phyloP scores from a whole-genome alignment of 768 basidiomycete species.

The Phlebiopsis flavidoalba region DNA sequence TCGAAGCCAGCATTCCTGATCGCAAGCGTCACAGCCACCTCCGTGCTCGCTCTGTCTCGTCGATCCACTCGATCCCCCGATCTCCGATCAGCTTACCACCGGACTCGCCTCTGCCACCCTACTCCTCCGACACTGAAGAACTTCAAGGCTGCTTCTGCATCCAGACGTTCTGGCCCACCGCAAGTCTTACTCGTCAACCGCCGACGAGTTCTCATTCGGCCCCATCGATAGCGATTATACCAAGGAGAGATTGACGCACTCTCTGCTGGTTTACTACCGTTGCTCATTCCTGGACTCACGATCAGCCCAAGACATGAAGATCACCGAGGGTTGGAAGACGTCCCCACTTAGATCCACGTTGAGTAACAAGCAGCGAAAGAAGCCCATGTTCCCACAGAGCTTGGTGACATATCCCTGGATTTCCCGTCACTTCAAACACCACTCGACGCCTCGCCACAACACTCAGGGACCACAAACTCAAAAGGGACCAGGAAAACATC shows the following conservation, averaged over 20 bases:
- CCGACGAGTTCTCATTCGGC: slow-evolving; percentile 60
- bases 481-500: slow-evolving; percentile 38
- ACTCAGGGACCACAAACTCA: slow-evolving; percentile 18
- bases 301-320: slow-evolving; percentile 52
- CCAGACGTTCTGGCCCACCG: slow-evolving; percentile 41
- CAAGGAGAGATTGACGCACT: slow-evolving; percentile 71
- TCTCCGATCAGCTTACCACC: slow-evolving; percentile 51
- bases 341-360: slow-evolving; percentile 11
- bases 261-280: slow-evolving; percentile 62
- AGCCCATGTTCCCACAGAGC: slow-evolving; percentile 21
- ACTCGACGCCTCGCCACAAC: slow-evolving; percentile 67
- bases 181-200: slow-evolving; percentile 47
- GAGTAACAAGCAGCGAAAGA: background rate
- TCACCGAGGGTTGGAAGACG: slow-evolving; percentile 30
- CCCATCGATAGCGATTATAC: slow-evolving; percentile 44
- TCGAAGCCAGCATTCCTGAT: slow-evolving; percentile 16
- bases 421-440: slow-evolving; percentile 53
- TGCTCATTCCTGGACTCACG: slow-evolving; percentile 62
- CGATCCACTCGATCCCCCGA: slow-evolving; percentile 34
- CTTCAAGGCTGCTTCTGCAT: slow-evolving; percentile 41
- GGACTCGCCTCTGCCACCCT: slow-evolving; percentile 63
- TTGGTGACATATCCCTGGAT: slow-evolving; percentile 29
- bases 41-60: slow-evolving; percentile 57
- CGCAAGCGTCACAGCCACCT: slow-evolving; percentile 36
- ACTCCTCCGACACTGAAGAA: slow-evolving; percentile 64